phyloP scores from a whole-genome alignment of 352 stramenopile genomes.

The Phytophthora chlamydospora region DNA sequence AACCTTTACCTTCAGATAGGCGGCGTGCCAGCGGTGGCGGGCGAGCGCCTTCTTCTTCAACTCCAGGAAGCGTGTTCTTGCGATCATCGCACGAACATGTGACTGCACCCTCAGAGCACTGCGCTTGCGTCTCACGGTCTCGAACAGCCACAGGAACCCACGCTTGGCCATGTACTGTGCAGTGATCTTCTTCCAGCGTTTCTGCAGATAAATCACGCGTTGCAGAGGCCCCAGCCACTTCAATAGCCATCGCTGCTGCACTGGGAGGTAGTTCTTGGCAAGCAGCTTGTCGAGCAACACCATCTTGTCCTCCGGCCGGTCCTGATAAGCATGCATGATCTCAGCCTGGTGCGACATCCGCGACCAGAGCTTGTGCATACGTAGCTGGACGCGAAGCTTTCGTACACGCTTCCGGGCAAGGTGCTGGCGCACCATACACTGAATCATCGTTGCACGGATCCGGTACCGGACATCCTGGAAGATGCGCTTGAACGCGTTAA shows the following conservation, averaged over 20 bases:
- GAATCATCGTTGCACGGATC: conserved; percentile 73
- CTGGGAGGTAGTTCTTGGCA: conserved; percentile 63
- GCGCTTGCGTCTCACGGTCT: conserved; percentile 68
- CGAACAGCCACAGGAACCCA: conserved; percentile 80
- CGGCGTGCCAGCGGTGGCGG: conserved; percentile 67
- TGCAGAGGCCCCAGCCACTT: conserved; percentile 85
- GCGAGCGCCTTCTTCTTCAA: conserved; percentile 74
- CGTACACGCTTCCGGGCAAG: conserved; percentile 74
- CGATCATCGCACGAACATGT: conserved; percentile 66
- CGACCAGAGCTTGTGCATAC: conserved; percentile 70
- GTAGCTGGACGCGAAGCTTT: conserved; percentile 59
- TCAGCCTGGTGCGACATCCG: conserved; percentile 68
- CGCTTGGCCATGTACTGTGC: conserved; percentile 77
- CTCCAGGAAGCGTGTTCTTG: conserved; percentile 62
- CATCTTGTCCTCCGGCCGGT: conserved; percentile 86
- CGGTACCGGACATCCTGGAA: conserved; percentile 75
- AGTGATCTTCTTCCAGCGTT: conserved; percentile 84
- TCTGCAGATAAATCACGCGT: conserved; percentile 86
- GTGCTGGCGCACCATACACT: conserved; percentile 81
- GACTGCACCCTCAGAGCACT: conserved; percentile 72
- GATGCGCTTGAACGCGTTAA: conserved; percentile 74
- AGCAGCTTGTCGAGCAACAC: conserved; percentile 80
- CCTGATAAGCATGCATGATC: conserved; percentile 81
- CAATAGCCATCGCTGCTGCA: conserved; percentile 77
- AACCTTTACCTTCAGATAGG: conserved; percentile 66